Conservation (phyloP, 140 eudicot genomes). For the Ambrosia hybrid region DNA sequence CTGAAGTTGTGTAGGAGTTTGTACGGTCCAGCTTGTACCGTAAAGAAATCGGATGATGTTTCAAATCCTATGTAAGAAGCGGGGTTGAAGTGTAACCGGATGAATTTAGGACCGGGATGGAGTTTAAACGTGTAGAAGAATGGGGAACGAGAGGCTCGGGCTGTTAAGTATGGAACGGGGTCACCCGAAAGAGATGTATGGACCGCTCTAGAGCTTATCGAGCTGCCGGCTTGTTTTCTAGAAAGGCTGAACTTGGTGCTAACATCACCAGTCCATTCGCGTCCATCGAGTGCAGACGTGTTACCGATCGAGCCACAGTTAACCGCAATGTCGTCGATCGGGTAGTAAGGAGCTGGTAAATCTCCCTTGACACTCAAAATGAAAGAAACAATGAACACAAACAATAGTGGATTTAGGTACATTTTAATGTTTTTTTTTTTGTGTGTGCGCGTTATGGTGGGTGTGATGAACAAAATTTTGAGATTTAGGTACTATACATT, state of each 20-base stretch:
- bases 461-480: conserved; percentile 17
- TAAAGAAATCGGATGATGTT: conserved; percentile 36
- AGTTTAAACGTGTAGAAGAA: conserved; percentile 43
- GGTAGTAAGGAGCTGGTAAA: conserved; percentile 37
- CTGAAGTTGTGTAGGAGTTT: conserved; percentile 52
- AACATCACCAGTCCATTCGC: conserved; percentile 44
- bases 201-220: conserved; percentile 35
- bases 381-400: conserved; percentile 13
- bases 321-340: conserved; percentile 42
- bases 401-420: conserved; percentile 26
- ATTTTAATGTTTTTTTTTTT: conserved; percentile 16
- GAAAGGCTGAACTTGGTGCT: conserved; percentile 31
- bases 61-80: conserved; percentile 43
- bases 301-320: conserved; percentile 52
- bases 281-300: conserved; percentile 40
- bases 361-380: conserved; percentile 23
- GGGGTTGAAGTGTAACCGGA: conserved; percentile 52
- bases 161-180: conserved; percentile 48
- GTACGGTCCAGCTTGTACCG: conserved; percentile 44
- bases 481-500: not conserved
- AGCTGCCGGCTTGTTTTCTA: conserved; percentile 34
- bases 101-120: conserved; percentile 48
- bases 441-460: conserved; percentile 1
- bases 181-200: conserved; percentile 42
- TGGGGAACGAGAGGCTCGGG: conserved; percentile 39